These are phyloP conservation scores for Coemansia sp. DNA, from an alignment of 192 early-diverging fungal genomes.

Conservation along the genomic window DNA sequence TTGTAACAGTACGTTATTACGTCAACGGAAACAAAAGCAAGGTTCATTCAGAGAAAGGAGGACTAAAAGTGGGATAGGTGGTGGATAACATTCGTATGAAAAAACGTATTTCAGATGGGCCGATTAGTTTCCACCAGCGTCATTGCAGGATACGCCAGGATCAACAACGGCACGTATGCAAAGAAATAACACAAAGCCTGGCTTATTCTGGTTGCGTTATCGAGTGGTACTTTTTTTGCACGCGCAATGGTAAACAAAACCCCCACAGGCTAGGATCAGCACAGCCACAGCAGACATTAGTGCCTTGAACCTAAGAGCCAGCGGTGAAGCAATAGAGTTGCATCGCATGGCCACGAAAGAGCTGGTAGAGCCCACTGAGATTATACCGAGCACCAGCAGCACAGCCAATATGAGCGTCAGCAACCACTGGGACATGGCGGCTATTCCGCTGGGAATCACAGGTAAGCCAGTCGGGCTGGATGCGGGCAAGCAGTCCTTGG, in stretches of 20 bases:
- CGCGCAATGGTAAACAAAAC: background rate
- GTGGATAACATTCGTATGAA: too few species aligned
- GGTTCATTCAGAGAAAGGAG: too few species aligned
- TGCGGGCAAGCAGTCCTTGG: background rate
- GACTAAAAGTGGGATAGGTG: too few species aligned
- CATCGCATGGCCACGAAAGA: background rate
- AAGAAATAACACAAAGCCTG: constrained; percentile 16
- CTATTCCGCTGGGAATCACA: background rate
- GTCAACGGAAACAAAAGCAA: too few species aligned
- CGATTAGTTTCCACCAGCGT: background rate
- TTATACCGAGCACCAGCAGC: background rate
- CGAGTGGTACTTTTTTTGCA: constrained; percentile 7
- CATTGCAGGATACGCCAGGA: background rate
- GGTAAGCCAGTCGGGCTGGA: constrained; percentile 8
- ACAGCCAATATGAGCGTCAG: background rate
- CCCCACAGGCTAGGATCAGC: background rate
- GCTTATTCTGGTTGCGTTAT: constrained; percentile 3
- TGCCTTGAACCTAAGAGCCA: background rate
- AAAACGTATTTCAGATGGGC: background rate
- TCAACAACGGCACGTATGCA: constrained; percentile 12
- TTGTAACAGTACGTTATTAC: too few species aligned
- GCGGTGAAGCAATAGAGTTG: background rate
- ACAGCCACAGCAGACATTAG: background rate
- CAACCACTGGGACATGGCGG: background rate
- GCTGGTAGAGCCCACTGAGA: background rate